Base-by-base conservation (phyloP, 1,139 yeast species). In the Blastobotrys indianensis region DNA sequence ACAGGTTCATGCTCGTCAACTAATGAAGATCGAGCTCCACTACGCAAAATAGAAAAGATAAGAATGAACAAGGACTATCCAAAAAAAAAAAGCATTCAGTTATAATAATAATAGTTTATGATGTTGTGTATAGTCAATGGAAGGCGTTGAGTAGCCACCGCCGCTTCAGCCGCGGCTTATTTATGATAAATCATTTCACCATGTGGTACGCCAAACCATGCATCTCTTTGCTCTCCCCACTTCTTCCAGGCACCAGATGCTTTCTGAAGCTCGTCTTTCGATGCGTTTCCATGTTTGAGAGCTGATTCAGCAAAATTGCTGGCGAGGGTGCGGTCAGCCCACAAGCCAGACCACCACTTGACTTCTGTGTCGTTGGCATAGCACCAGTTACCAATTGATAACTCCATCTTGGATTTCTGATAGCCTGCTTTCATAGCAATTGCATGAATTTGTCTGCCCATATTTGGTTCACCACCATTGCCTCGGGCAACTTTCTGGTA, bases 11-110 rank as follows among this genome's bases (percentile, higher is more conserved):
- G 74, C 74, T 34, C 82, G 98, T 72, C 82, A 88, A 67, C 82
- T 92, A 84, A 72, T 88, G 63, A 81, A 84, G 57, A 80, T 87
- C 58, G 80, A 80, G 61, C 74, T 92, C 53, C 97, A 90, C 62
- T 90, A 80, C 62, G 79, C 92, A 51, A 88, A 88, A 69, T 85
- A 74, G 54, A 8, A 12, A 3, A 34, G 13, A 28, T 28, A 11
- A 8, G 29, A 13, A 39, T 3, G 28, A 4, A 4, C 23, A 17
- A 23, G 15, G 11, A 9, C 3, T 9, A 2, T 11, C 11, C 20
- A 13, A 28, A 29, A 15, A 38, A 20, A 16, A 2, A 42, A 28
- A 30, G 13, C 6, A 10, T 9, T 23, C 4, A 33, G 9, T 23
- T 6, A 23, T 10, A 33, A 12, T 25, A 41, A 12, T 12, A 33